Percentiles rank a stretch among this genome's conserved stretches.
phyloP scores from a whole-genome alignment of 2,329 filamentous ascomycete species.

The Sclerotinia spermophila region DNA sequence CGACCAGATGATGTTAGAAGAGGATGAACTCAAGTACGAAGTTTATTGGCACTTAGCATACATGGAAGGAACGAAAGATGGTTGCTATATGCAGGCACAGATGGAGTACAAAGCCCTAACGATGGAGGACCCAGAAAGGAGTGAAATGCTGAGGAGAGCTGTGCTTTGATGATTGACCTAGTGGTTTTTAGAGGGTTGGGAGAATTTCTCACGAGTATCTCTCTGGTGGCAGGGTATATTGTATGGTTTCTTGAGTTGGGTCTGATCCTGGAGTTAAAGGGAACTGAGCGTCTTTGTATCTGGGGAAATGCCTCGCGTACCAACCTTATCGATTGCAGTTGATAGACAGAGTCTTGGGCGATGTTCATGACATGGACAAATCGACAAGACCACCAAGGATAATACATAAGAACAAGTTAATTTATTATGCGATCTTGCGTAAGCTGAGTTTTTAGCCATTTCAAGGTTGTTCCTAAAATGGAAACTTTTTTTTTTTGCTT shows the following conservation, averaged over 20 bases:
- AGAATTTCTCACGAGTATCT: not conserved
- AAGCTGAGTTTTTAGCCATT: not conserved
- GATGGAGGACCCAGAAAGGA: not conserved
- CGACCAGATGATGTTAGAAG: not conserved
- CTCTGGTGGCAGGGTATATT: not conserved
- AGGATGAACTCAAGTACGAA: slow-evolving; percentile 12
- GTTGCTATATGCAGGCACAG: slow-evolving; percentile 7
- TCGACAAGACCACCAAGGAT: not conserved
- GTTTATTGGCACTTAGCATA: slow-evolving; percentile 17
- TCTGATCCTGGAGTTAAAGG: slow-evolving; percentile 6
- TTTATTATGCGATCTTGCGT: not conserved
- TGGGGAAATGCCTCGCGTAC: slow-evolving; percentile 5
- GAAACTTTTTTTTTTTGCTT: not conserved
- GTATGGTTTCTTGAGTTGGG: not conserved
- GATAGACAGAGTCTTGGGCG: not conserved
- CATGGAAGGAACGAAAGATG: slow-evolving; percentile 15
- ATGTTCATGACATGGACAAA: not conserved
- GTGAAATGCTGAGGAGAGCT: slow-evolving; percentile 11
- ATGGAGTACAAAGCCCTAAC: slow-evolving; percentile 8
- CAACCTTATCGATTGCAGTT: not conserved
- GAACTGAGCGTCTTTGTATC: not conserved
- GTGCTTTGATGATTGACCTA: slow-evolving; percentile 9
- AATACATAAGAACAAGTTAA: not conserved
- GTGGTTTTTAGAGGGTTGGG: not conserved
- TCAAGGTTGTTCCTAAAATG: not conserved